Conservation (phyloP, 1,139 yeast genomes). For the Kurtzmaniella natalensis region DNA sequence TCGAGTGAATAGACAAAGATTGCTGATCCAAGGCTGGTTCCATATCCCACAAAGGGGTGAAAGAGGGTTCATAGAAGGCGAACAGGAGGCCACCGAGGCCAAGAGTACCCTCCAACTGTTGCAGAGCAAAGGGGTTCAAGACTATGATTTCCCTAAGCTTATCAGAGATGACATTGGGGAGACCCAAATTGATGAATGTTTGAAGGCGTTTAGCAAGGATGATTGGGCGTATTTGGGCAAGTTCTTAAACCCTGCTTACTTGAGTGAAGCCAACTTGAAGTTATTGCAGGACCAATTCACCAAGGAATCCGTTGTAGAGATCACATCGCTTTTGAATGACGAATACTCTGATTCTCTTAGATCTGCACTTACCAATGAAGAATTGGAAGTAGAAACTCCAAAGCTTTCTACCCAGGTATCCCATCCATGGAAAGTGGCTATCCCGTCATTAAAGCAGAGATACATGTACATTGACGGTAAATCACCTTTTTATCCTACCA, state of each 20-base stretch:
- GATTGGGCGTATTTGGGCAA: constrained; percentile 24
- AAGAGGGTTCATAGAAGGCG: constrained; percentile 75
- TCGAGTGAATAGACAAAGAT: constrained; percentile 78
- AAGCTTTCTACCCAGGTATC: constrained; percentile 48
- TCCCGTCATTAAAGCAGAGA: constrained; percentile 92
- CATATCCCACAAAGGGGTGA: constrained; percentile 95
- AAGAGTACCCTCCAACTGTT: constrained; percentile 77
- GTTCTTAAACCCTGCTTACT: constrained; percentile 55
- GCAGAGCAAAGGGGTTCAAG: constrained; percentile 72
- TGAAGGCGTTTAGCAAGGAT: constrained; percentile 18
- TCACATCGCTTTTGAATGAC: constrained; percentile 57
- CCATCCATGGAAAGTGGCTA: constrained; percentile 85
- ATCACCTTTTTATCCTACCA: constrained; percentile 18
- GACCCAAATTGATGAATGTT: constrained; percentile 21
- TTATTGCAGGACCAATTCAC: constrained; percentile 49
- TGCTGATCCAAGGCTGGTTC: constrained; percentile 98
- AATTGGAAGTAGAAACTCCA: constrained; percentile 59
- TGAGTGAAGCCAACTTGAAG: constrained; percentile 38
- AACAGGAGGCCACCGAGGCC: constrained; percentile 71
- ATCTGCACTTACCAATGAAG: constrained; percentile 45
- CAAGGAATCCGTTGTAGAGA: constrained; percentile 67
- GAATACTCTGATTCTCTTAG: constrained; percentile 49
- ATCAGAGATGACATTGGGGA: constrained; percentile 29
- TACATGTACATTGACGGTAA: constrained; percentile 81
- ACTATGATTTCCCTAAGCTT: constrained; percentile 75